Conservation (phyloP, 176 grass and related monocot genomes). For the Puya raimondii region DNA sequence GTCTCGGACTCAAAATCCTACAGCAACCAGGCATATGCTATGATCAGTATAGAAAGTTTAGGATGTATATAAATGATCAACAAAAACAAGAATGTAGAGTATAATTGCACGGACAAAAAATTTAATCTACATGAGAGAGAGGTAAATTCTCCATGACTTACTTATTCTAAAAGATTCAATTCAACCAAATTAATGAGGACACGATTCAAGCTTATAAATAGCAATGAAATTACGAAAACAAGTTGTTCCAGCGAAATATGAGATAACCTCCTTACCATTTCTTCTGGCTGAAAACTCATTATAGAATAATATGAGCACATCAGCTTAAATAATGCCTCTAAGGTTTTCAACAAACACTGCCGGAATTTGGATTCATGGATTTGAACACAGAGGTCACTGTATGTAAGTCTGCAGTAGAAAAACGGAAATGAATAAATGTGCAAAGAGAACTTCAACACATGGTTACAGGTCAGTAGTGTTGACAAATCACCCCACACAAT, state of each 20-base stretch:
- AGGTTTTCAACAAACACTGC: conserved; percentile 85
- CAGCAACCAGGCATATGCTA: conserved; percentile 5
- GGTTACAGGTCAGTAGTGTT: neutral
- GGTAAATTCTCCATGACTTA: no score
- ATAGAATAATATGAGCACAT: conserved; percentile 92
- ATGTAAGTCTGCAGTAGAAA: conserved; percentile 79
- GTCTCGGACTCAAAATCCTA: conserved; percentile 38
- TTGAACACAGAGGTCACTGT: conserved; percentile 94
- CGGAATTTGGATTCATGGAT: conserved; percentile 88
- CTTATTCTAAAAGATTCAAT: neutral
- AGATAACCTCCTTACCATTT: conserved; percentile 39
- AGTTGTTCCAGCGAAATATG: neutral
- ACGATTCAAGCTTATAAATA: neutral
- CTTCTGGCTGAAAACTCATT: conserved; percentile 67
- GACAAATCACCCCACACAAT: neutral
- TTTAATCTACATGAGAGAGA: neutral
- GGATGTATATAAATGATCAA: neutral
- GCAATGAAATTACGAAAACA: neutral
- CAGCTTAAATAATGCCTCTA: conserved; percentile 71
- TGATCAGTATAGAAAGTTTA: neutral
- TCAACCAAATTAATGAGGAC: neutral
- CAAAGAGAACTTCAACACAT: neutral
- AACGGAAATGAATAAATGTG: neutral
- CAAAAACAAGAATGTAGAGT: neutral
- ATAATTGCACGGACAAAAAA: neutral